Conservation (phyloP, 2,329 filamentous ascomycete genomes). For the Zasmidium cellare region DNA sequence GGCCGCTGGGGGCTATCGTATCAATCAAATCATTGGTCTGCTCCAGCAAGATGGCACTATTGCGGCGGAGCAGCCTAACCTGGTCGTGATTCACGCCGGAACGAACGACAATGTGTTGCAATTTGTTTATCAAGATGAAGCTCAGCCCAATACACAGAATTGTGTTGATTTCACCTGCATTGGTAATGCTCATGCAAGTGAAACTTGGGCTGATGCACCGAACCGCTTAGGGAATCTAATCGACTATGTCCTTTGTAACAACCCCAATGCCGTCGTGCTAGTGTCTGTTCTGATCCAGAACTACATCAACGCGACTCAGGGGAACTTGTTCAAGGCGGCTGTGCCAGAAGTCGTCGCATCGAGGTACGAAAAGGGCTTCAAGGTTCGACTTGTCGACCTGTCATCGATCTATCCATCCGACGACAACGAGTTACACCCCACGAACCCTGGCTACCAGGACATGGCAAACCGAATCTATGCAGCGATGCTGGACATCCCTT, state of each 20-base stretch:
- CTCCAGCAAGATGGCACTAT: too few species aligned
- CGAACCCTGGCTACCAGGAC: neutral
- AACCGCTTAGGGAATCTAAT: neutral
- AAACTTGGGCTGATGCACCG: neutral
- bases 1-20: too few species aligned
- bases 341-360: neutral
- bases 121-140: neutral
- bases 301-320: neutral
- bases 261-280: neutral
- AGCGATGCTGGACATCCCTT: neutral
- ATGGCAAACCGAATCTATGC: neutral
- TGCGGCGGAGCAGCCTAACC: neutral
- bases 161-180: too few species aligned
- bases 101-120: neutral
- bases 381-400: neutral
- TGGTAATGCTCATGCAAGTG: too few species aligned
- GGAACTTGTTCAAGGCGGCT: neutral
- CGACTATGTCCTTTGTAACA: neutral
- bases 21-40: too few species aligned
- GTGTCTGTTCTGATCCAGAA: neutral
- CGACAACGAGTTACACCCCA: neutral
- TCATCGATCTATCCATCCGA: neutral
- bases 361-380: neutral
- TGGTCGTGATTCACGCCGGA: neutral
- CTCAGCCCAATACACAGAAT: too few species aligned